Percentiles rank a stretch among this genome's conserved stretches.
Evolutionary conservation across 2,329 filamentous ascomycete genomes (phyloP).

Genomic region (Hortaea werneckii): DNA sequence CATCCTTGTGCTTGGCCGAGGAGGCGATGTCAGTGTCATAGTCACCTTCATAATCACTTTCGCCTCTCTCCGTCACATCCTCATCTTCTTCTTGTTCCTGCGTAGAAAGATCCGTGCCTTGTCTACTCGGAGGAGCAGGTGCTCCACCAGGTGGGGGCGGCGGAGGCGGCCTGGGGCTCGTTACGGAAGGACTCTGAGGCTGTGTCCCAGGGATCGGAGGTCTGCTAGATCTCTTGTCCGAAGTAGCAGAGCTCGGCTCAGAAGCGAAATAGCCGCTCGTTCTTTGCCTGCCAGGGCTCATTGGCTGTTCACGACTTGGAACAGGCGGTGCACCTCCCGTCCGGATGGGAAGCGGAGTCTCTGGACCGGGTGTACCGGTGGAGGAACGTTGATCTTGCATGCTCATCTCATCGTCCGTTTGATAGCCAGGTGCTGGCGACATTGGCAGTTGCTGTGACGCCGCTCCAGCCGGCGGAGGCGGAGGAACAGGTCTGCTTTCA

Average conservation of each 20-base stretch:
- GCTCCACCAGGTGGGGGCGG: constrained; percentile 35
- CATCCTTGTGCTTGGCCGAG: constrained; percentile 89
- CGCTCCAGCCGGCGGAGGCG: constrained; percentile 13
- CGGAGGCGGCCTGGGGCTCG: constrained; percentile 34
- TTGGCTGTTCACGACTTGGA: constrained; percentile 14
- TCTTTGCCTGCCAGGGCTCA: constrained; percentile 25
- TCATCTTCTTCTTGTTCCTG: constrained; percentile 5
- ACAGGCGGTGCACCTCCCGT: constrained; percentile 25
- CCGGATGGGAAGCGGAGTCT: constrained; percentile 21
- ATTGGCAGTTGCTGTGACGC: constrained; percentile 22
- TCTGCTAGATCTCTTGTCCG: constrained; percentile 28
- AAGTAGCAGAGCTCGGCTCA: constrained; percentile 24
- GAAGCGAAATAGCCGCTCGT: constrained; percentile 29
- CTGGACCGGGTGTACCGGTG: constrained; percentile 23
- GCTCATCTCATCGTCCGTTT: constrained; percentile 80
- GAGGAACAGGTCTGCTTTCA: constrained; percentile 46
- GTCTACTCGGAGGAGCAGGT: constrained; percentile 26
- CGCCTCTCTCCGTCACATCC: constrained; percentile 62
- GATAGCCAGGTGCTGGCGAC: constrained; percentile 68
- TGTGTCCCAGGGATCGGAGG: constrained; percentile 24
- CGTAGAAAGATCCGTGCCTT: constrained; percentile 15
- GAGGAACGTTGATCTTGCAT: constrained; percentile 34
- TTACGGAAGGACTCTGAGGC: constrained; percentile 23
- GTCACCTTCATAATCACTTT: constrained; percentile 92
- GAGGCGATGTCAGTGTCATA: constrained; percentile 96